Evolutionary conservation across 2,329 filamentous ascomycete species (phyloP).

Genomic region (Colletotrichum karsti): DNA sequence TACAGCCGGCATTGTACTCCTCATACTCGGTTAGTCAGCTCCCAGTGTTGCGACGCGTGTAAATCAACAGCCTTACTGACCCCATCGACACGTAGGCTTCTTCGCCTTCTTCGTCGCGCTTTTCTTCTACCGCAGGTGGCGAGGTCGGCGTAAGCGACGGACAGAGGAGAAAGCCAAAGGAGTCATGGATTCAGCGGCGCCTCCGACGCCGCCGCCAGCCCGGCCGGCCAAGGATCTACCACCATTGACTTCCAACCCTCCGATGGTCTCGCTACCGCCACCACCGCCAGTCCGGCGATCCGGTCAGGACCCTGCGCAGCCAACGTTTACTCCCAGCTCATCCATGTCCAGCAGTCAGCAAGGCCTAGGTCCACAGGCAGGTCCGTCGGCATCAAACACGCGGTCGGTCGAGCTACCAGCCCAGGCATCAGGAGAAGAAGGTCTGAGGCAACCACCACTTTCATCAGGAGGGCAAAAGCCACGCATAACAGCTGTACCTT

Average conservation of each 20-base stretch:
- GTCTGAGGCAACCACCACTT: too few species aligned
- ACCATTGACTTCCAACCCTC: conserved; percentile 4
- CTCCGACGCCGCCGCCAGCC: neutral
- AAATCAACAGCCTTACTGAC: neutral
- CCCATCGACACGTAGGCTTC: neutral
- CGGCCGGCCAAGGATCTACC: neutral
- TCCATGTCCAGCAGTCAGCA: neutral
- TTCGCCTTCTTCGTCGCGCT: neutral
- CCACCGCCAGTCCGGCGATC: neutral
- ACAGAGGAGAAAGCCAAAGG: neutral
- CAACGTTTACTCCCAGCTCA: neutral
- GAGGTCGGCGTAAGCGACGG: neutral
- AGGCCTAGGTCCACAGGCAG: neutral
- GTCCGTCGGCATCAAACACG: neutral
- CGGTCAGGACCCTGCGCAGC: neutral
- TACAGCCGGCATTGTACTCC: neutral
- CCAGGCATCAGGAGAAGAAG: neutral
- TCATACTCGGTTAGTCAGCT: neutral
- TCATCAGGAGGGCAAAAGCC: neutral
- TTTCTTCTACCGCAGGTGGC: neutral
- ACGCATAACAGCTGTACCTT: neutral
- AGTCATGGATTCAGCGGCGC: neutral
- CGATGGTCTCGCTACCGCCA: neutral
- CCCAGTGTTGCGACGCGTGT: too few species aligned
- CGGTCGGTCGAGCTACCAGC: neutral